Evolutionary conservation across 306 rosid genomes (phyloP), one percentile per base, ranked within the genome.

Genomic region (Quercus agrifolia): DNA sequence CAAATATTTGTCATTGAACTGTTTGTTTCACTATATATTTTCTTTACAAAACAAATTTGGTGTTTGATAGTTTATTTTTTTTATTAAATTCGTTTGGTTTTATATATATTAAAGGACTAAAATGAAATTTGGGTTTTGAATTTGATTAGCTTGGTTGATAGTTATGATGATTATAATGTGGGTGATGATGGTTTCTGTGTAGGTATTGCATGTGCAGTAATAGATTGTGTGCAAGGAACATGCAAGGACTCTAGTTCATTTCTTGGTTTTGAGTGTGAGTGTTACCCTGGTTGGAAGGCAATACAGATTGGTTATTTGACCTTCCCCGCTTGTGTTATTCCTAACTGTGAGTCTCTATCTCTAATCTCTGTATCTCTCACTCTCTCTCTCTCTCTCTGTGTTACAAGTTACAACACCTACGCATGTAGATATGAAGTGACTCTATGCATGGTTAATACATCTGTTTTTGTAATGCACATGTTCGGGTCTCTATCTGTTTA

Each of bases 191-290:
- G 17, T 11, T 23, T 52, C 18, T 52, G 46, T 5, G 71, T 18
- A 71, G 78, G 30, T 52, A 20, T 6, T 56, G 86, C 18, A n/a
- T 87, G 85, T 78, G 1, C 46, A 31, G 2, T 23, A 35, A 30
- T 79, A 54, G 28, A 80, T 27, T 87, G 90, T 72, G 88, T 82
- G 83, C 70, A 82, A 79, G 88, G 90, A 82, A 73, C 49, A 38
- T 87, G 86, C 82, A 82, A 67, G 76, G 55, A 68, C 28, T 81
- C 90, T 44, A 73, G 49, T 61, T 71, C 90, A 79, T 4, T 41
- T 38, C 54, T 74, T 52, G 86, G 90, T 28, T 84, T 81, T 25
- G 79, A 87, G 10, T 87, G 86, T 27, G 88, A 81, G 44, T 87
- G 88, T 59, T 1, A 76, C 41, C 61, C 82, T 75, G 86, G 84